Evolutionary conservation across 2,329 filamentous ascomycete species (phyloP), one percentile per base, ranked within the genome.

Genomic region (Curvularia sp.): DNA sequence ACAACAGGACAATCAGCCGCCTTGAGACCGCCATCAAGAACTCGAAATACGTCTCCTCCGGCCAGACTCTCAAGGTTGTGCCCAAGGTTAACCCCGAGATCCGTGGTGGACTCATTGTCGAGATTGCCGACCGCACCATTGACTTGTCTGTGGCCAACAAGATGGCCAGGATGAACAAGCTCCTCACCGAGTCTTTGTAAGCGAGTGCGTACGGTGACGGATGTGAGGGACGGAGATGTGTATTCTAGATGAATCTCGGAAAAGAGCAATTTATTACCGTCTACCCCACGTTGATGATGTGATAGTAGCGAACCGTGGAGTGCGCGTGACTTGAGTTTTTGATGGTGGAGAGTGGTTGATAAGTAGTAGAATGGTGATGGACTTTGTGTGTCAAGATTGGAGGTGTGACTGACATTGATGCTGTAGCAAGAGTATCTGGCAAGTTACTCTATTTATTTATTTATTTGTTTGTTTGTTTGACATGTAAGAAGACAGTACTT

Each of bases 101-200:
- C 77, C 82, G 96, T 68, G 95, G 95, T 69, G 95, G 95, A 63
- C 88, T 99, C 69, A 82, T 99, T 68, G 94, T 99, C 76, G 94
- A 98, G 84, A 90, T 98, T 71, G 94, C 93, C 75, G 94, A 98
- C 86, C 91, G 94, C 78, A 98, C 94, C 79, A 97, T 99, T 78
- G 95, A 99, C 82, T 90, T 97, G 72, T 95, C 90, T 81, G 93
- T 99, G 76, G 94, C 94, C 49, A 85, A 91, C 79, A 96, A 94
- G 87, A 90, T 99, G 81, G 87, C 91, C 80, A 96, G 93, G 88
- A 92, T 99, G 87, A 99, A 99, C 92, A 99, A 98, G 90, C 89
- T 97, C 79, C 90, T 99, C 78, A 93, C 87, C 72, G 95, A 99
- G 83, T 86, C 90, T 81, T 85, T 99, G 91, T 99, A 97, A 91